Evolutionary conservation across 345 rosid species (phyloP).

Genomic region (Cardiospermum halicacabum): DNA sequence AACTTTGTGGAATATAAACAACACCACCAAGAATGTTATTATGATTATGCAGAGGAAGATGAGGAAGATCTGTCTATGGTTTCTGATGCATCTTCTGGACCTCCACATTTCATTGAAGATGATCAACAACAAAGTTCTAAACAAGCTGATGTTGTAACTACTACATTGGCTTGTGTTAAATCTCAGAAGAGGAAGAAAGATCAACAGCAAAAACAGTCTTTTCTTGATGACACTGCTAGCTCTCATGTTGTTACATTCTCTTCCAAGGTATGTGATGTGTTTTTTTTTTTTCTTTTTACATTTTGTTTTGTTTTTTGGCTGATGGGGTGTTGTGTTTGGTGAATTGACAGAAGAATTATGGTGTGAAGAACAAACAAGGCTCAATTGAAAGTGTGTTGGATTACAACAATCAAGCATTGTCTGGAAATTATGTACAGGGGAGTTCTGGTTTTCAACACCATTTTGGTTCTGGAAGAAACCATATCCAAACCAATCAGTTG

Average conservation of each 20-base stretch:
- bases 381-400: constrained; percentile 52
- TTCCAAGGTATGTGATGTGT: constrained; percentile 45
- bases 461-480: constrained; percentile 40
- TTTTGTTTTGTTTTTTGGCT: neutral
- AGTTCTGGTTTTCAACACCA: constrained; percentile 44
- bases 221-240: constrained; percentile 92
- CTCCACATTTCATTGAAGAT: constrained; percentile 59
- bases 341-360: constrained; percentile 34
- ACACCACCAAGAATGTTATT: neutral
- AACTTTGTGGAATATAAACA: constrained; percentile 13
- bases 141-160: too few relatives aligned
- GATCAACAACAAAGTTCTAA: constrained; percentile 16
- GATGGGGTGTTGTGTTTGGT: constrained; percentile 4
- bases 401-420: constrained; percentile 60
- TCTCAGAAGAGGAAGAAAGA: constrained; percentile 37
- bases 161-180: constrained; percentile 22
- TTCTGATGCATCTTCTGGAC: constrained; percentile 99
- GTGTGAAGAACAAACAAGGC: constrained; percentile 32
- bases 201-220: constrained; percentile 30
- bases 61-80: constrained; percentile 90
- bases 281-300: neutral
- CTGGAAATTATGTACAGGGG: constrained; percentile 62
- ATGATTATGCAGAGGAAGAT: constrained; percentile 25
- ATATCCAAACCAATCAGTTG: constrained; percentile 48
- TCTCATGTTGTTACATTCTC: constrained; percentile 55